Evolutionary conservation across 805 yeast species (phyloP), one percentile per base, ranked within the genome.

Genomic region (Starmera quercuum): DNA sequence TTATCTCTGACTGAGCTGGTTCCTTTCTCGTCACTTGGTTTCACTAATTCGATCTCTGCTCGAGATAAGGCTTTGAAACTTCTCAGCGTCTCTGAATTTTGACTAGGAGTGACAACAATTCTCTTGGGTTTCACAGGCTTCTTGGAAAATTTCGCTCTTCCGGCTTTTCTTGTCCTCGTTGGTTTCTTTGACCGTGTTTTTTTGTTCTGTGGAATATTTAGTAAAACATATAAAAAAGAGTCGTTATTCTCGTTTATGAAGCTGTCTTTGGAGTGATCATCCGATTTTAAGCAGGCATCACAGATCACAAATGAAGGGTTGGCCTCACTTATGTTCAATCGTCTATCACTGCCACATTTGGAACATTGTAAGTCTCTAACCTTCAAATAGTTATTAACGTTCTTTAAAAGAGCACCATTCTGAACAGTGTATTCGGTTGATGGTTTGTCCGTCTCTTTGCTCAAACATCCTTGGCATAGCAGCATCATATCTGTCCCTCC

Each of bases 401-500:
- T 71, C 36, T 53, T 56, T 42, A 75, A 60, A n/a, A 75, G 52
- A 0, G 79, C 66, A 4, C 83, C 83, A 43, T 75, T 75, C 2
- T 67, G 57, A 4, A 73, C 45, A 3, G 75, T 56, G 41, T 75
- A 74, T 32, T 65, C 67, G 1, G 75, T 68, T 2, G 70, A 58
- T 0, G 78, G 68, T 30, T 59, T 63, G 11, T 65, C 73, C 13
- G 43, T 44, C 20, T 60, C 65, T 39, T 68, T 70, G 22, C 42
- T 45, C 15, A 64, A 52, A 47, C 83, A 75, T 5, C 39, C 30
- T 21, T 56, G 58, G 46, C 83, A 75, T 15, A 72, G 49, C 38
- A 73, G 50, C 0, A 65, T 51, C 65, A 75, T 68, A 44, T 73
- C 79, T 13, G 69, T 63, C 20, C 77, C 72, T 2, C 77, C 81